phyloP scores from a whole-genome alignment of 2,329 filamentous ascomycete species.

The Penicillium hesseltinei region DNA sequence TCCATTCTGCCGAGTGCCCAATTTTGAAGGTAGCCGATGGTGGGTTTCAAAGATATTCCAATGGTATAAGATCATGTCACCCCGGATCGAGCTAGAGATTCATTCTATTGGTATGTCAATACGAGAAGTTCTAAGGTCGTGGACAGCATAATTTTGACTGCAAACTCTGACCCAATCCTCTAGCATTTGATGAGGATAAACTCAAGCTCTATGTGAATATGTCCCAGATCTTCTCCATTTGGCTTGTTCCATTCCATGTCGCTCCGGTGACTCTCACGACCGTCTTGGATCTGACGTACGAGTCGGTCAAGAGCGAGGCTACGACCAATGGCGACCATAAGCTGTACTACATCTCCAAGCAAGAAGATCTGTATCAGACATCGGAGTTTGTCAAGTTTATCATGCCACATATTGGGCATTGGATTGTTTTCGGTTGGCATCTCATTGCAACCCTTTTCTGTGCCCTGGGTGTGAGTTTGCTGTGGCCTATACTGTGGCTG shows the following conservation, averaged over 20 bases:
- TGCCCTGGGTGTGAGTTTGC: conserved; percentile 54
- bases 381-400: conserved; percentile 75
- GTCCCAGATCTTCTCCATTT: conserved; percentile 72
- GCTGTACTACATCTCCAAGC: conserved; percentile 69
- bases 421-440: conserved; percentile 62
- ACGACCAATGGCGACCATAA: conserved; percentile 26
- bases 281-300: conserved; percentile 61
- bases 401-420: conserved; percentile 56
- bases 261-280: conserved; percentile 67
- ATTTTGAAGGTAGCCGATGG: conserved; percentile 62
- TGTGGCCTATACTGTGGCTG: conserved; percentile 52
- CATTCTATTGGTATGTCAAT: conserved; percentile 55
- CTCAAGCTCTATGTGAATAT: conserved; percentile 71
- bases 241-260: conserved; percentile 72
- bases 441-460: conserved; percentile 64
- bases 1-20: conserved; percentile 69
- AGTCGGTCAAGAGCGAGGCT: conserved; percentile 28
- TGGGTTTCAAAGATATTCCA: conserved; percentile 69
- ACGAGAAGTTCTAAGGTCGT: background rate
- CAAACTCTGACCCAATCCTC: conserved; percentile 3
- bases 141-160: background rate
- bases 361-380: conserved; percentile 80
- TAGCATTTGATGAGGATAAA: conserved; percentile 66
- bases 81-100: conserved; percentile 66
- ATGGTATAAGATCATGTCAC: conserved; percentile 83